Evolutionary conservation across 1,139 yeast species (phyloP).

Genomic region (Debaryomyces udenii): DNA sequence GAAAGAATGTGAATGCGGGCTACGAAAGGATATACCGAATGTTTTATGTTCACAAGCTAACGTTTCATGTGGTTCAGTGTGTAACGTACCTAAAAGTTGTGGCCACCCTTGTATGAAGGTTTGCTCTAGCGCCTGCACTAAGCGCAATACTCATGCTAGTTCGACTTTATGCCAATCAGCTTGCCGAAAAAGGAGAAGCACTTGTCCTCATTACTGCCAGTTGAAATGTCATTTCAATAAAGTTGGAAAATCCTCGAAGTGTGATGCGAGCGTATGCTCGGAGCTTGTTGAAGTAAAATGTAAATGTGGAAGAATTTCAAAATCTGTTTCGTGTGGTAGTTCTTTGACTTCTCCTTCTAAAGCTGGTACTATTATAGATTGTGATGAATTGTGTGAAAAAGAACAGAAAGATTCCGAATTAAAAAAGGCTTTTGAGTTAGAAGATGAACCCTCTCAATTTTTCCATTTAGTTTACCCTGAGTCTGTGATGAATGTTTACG

Average conservation of each 20-base stretch:
- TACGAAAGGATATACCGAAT: constrained; percentile 54
- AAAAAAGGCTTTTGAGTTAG: constrained; percentile 60
- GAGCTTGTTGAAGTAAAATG: constrained; percentile 57
- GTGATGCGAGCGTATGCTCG: constrained; percentile 48
- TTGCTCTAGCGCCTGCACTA: constrained; percentile 50
- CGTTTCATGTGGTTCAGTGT: constrained; percentile 73
- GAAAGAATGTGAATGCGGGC: constrained; percentile 74
- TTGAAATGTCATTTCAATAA: constrained; percentile 65
- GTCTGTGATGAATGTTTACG: constrained; percentile 43
- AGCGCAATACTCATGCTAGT: constrained; percentile 32
- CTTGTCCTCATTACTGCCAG: constrained; percentile 69
- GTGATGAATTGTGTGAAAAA: constrained; percentile 73
- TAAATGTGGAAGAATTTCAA: constrained; percentile 60
- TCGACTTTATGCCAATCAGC: constrained; percentile 52
- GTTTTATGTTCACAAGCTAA: constrained; percentile 70
- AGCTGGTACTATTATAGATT: constrained; percentile 46
- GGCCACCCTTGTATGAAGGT: constrained; percentile 74
- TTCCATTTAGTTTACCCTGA: constrained; percentile 44
- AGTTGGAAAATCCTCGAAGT: constrained; percentile 33
- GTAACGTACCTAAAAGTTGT: constrained; percentile 59
- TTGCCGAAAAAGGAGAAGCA: constrained; percentile 54
- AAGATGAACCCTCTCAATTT: constrained; percentile 18
- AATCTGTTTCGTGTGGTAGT: constrained; percentile 57
- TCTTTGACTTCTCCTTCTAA: constrained; percentile 28
- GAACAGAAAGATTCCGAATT: constrained; percentile 62